A percentile compares a stretch with the other conserved stretches of the same genome.
phyloP scores from a whole-genome alignment of 441 rosid species.

The Bocquillonia castaneifolia region DNA sequence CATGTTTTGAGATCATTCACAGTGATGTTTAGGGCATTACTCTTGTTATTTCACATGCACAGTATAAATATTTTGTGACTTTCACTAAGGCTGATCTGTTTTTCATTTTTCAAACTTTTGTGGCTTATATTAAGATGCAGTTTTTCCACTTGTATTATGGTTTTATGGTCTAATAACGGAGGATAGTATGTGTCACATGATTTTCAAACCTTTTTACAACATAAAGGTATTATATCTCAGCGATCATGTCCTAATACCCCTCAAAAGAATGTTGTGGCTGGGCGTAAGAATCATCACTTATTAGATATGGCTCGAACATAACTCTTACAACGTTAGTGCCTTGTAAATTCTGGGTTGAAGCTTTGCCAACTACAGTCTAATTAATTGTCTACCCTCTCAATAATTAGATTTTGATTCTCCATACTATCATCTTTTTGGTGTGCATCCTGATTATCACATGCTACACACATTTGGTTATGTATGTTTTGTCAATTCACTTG shows the following conservation, averaged over 20 bases:
- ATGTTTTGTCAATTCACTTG: neutral
- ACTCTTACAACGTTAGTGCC: neutral
- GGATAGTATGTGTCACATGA: neutral
- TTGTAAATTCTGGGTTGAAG: neutral
- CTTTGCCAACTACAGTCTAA: neutral
- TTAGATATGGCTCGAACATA: neutral
- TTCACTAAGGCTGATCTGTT: neutral
- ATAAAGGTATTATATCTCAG: slow-evolving; percentile 3
- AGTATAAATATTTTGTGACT: neutral
- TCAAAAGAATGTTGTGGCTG: neutral
- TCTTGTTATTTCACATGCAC: neutral
- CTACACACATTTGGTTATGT: slow-evolving; percentile 1
- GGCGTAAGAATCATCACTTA: neutral
- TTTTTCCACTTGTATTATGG: neutral
- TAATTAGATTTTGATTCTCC: neutral
- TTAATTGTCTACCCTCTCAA: neutral
- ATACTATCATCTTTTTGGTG: neutral
- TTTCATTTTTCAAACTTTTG: neutral
- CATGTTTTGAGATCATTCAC: neutral
- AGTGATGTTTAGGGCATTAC: neutral
- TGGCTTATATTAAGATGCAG: neutral
- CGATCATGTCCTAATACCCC: neutral
- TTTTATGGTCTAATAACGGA: neutral
- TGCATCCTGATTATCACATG: neutral
- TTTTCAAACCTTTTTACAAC: neutral